These are phyloP conservation scores for Symbiodinium natans DNA, from an alignment of 73 alveolate genomes.

Conservation along the genomic window DNA sequence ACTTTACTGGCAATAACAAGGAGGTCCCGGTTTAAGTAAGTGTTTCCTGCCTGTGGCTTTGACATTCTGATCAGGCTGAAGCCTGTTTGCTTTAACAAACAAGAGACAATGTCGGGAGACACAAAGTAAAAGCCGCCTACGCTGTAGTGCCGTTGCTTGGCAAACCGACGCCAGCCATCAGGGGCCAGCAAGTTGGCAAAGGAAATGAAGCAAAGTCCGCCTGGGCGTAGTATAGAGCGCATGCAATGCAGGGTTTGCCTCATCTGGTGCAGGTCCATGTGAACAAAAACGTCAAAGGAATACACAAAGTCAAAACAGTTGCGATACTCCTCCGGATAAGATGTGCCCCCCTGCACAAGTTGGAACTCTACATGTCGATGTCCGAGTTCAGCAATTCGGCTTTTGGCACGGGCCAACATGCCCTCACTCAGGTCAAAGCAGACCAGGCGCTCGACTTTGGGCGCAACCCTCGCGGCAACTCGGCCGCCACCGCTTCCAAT, in stretches of 20 bases:
- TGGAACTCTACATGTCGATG: slow-evolving; percentile 49
- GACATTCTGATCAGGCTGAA: slow-evolving; percentile 37
- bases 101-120: slow-evolving; percentile 80
- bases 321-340: slow-evolving; percentile 25
- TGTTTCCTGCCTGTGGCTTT: slow-evolving; percentile 42
- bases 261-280: slow-evolving; percentile 96
- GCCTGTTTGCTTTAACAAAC: slow-evolving; percentile 53
- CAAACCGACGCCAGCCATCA: slow-evolving; percentile 89
- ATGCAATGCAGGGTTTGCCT: slow-evolving; percentile 53
- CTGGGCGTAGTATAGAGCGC: not conserved
- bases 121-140: slow-evolving; percentile 91
- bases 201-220: slow-evolving; percentile 62
- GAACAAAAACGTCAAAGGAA: slow-evolving; percentile 96
- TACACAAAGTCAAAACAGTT: slow-evolving; percentile 77
- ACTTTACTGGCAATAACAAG: slow-evolving; percentile 72
- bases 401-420: slow-evolving; percentile 89
- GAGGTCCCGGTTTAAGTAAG: slow-evolving; percentile 74
- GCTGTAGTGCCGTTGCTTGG: slow-evolving; percentile 71
- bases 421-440: slow-evolving; percentile 95
- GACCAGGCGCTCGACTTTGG: slow-evolving; percentile 58
- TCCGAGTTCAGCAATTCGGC: not conserved
- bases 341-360: slow-evolving; percentile 37
- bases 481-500: slow-evolving; percentile 97
- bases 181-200: slow-evolving; percentile 92
- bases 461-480: slow-evolving; percentile 94